Conservation (phyloP, 1,284 basidiomycete genomes). For the Cutaneotrichosporon sp. region DNA sequence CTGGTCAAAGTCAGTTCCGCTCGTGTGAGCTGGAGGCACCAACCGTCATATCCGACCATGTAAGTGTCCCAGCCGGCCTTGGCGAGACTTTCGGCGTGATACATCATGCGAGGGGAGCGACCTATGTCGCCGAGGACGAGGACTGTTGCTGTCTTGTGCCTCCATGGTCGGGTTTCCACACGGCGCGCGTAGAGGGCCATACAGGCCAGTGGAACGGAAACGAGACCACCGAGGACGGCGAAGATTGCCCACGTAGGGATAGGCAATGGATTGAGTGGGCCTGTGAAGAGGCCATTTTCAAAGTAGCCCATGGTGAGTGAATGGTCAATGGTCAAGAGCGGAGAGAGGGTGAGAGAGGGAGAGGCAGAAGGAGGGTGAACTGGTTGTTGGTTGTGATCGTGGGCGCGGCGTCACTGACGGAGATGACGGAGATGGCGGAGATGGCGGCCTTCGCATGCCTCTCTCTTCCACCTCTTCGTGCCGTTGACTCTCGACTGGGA, state of each 20-base stretch:
- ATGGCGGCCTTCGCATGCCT: no score
- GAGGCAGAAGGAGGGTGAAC: neutral
- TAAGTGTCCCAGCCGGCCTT: conserved; percentile 72
- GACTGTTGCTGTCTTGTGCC: conserved; percentile 62
- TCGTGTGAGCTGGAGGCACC: conserved; percentile 23
- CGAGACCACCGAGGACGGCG: conserved; percentile 9
- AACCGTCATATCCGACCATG: conserved; percentile 82
- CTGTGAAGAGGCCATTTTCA: conserved; percentile 2
- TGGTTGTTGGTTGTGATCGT: neutral
- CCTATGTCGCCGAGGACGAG: conserved; percentile 95
- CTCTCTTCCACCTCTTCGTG: no score
- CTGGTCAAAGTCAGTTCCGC: conserved; percentile 50
- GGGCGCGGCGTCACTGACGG: no score
- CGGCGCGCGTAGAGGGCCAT: conserved; percentile 8
- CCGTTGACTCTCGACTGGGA: no score
- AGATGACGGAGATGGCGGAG: no score
- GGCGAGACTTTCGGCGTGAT: conserved; percentile 89
- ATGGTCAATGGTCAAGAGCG: no score
- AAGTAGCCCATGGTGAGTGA: conserved; percentile 1
- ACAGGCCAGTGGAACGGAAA: conserved; percentile 6
- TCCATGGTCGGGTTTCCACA: conserved; percentile 18
- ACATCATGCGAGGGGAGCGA: conserved; percentile 96
- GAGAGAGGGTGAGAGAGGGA: no score
- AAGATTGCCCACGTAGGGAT: conserved; percentile 5
- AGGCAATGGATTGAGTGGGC: neutral